phyloP scores from a whole-genome alignment of 768 basidiomycete genomes.

The Mycena capillaripes region DNA sequence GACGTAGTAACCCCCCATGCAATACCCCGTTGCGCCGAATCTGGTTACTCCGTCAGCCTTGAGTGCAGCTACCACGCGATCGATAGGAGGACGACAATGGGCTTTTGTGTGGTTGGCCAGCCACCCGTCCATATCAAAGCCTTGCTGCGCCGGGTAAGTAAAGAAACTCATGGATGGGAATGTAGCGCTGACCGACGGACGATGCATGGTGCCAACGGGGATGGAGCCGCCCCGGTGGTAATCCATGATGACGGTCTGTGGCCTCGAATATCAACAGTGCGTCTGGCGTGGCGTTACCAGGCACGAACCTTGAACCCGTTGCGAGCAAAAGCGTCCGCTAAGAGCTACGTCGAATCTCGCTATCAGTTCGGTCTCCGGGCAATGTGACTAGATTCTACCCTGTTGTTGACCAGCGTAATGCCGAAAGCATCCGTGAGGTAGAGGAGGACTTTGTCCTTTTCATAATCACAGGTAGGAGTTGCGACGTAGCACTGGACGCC shows the following conservation, averaged over 20 bases:
- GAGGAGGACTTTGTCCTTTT: constrained; percentile 54
- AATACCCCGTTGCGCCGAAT: constrained; percentile 77
- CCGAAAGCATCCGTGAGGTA: constrained; percentile 59
- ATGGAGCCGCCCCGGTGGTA: constrained; percentile 52
- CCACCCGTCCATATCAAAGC: constrained; percentile 60
- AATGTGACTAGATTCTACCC: neutral
- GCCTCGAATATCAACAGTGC: neutral
- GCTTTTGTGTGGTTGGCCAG: constrained; percentile 54
- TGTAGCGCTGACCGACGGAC: neutral
- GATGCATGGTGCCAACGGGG: constrained; percentile 39
- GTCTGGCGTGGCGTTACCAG: too few relatives aligned
- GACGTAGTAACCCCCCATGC: constrained; percentile 69
- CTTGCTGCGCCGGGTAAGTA: constrained; percentile 36
- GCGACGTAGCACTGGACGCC: neutral
- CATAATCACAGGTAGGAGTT: constrained; percentile 51
- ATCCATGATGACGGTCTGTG: constrained; percentile 50
- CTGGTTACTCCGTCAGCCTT: constrained; percentile 55
- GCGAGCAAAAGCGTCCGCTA: constrained; percentile 32
- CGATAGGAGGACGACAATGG: constrained; percentile 61
- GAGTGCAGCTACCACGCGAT: constrained; percentile 42
- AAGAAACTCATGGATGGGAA: too few relatives aligned
- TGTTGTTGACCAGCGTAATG: constrained; percentile 47
- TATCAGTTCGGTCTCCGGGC: too few relatives aligned
- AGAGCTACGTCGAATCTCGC: too few relatives aligned
- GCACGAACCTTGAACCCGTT: constrained; percentile 31